phyloP scores from a whole-genome alignment of 108 stramenopile species.

The Cyclotella sp. region DNA sequence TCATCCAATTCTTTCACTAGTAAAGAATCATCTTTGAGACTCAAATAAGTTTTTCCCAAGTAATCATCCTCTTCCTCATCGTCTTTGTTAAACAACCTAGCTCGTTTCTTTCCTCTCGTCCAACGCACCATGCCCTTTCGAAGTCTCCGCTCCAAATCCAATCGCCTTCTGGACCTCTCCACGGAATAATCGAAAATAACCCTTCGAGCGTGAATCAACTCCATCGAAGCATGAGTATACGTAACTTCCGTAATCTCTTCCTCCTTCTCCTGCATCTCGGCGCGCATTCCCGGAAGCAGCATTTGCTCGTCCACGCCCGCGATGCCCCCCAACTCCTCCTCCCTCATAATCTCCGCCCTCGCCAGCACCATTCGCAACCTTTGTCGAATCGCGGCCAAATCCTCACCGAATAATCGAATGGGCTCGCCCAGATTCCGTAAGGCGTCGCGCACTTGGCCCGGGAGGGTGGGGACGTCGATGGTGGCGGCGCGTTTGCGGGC shows the following conservation, averaged over 20 bases:
- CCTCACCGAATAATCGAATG: slow-evolving; percentile 91
- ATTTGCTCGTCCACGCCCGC: slow-evolving; percentile 24
- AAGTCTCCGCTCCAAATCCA: slow-evolving; percentile 73
- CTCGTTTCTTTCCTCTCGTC: slow-evolving; percentile 51
- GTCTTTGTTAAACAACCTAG: slow-evolving; percentile 44
- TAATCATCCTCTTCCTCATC: slow-evolving; percentile 44
- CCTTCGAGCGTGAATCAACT: slow-evolving; percentile 81
- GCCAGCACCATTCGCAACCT: slow-evolving; percentile 82
- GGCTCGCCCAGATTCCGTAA: slow-evolving; percentile 79
- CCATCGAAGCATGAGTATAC: slow-evolving; percentile 85
- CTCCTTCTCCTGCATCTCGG: slow-evolving; percentile 34
- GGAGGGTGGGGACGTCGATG: slow-evolving; percentile 87
- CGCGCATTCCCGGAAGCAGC: slow-evolving; percentile 43
- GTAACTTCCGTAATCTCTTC: slow-evolving; percentile 68
- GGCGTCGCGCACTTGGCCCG: slow-evolving; percentile 70
- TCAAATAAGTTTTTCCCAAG: slow-evolving; percentile 25
- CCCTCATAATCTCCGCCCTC: slow-evolving; percentile 58
- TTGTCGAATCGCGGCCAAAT: slow-evolving; percentile 84
- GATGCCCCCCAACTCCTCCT: slow-evolving; percentile 36
- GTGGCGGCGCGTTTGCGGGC: slow-evolving; percentile 79
- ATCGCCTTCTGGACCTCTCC: slow-evolving; percentile 64
- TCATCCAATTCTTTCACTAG: slow-evolving; percentile 65
- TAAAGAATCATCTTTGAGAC: slow-evolving; percentile 33
- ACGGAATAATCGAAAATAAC: slow-evolving; percentile 79
- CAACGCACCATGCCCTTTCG: slow-evolving; percentile 61